Evolutionary conservation across 2,329 filamentous ascomycete species (phyloP).

Genomic region (Fusarium musae): DNA sequence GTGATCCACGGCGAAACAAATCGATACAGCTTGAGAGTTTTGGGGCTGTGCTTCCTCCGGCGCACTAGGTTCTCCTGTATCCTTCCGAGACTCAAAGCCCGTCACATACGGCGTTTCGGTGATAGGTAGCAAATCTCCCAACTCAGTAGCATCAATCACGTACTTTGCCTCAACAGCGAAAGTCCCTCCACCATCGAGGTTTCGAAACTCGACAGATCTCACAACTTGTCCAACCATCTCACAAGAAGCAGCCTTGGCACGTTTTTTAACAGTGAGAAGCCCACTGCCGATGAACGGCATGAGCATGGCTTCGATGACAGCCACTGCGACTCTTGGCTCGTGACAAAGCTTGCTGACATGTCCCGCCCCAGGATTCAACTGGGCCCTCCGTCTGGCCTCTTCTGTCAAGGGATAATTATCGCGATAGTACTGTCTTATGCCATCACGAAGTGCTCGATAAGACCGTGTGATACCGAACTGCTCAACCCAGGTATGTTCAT

Average conservation of each 20-base stretch:
- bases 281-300: constrained; percentile 42
- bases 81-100: constrained; percentile 39
- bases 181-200: background rate
- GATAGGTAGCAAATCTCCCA: constrained; percentile 36
- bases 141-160: constrained; percentile 32
- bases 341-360: constrained; percentile 46
- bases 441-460: constrained; percentile 40
- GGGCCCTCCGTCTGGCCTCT: constrained; percentile 36
- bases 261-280: constrained; percentile 35
- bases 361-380: constrained; percentile 44
- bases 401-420: constrained; percentile 43
- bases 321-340: constrained; percentile 44
- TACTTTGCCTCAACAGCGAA: constrained; percentile 27
- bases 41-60: constrained; percentile 42
- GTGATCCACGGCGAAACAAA: constrained; percentile 47
- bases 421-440: constrained; percentile 42
- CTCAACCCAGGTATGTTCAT: constrained; percentile 47
- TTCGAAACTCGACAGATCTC: constrained; percentile 6
- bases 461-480: constrained; percentile 45
- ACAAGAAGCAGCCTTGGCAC: constrained; percentile 33
- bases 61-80: constrained; percentile 44
- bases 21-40: constrained; percentile 45
- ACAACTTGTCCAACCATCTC: constrained; percentile 26
- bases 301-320: constrained; percentile 44
- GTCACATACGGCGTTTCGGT: constrained; percentile 42